Evolutionary conservation across 176 grass and related monocot genomes (phyloP).

Genomic region (Lolium rigidum): DNA sequence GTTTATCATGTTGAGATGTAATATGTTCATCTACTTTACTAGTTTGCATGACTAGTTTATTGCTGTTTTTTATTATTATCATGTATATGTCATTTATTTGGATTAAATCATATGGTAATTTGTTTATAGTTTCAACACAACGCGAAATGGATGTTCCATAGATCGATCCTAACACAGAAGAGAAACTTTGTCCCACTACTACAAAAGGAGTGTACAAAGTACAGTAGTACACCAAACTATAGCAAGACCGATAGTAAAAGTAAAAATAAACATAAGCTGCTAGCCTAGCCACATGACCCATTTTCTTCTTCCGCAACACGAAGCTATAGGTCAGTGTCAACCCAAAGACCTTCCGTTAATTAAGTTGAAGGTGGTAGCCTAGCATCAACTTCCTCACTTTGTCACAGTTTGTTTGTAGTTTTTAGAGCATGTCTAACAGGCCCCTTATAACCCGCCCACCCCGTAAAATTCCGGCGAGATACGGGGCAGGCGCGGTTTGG

Average conservation of each 20-base stretch:
- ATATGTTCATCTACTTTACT: too few relatives aligned
- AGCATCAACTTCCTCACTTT: not conserved
- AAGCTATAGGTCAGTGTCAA: not conserved
- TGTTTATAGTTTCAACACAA: too few relatives aligned
- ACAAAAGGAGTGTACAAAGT: not conserved
- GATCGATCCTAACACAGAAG: not conserved
- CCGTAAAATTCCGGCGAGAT: too few relatives aligned
- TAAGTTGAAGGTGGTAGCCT: not conserved
- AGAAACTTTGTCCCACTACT: not conserved
- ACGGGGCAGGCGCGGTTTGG: too few relatives aligned
- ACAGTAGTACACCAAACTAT: not conserved
- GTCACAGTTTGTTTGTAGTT: not conserved
- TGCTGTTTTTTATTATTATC: too few relatives aligned
- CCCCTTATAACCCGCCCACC: too few relatives aligned
- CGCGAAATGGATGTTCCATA: not conserved
- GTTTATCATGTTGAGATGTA: too few relatives aligned
- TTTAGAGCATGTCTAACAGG: too few relatives aligned
- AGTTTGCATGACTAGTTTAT: too few relatives aligned
- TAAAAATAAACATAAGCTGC: conserved; percentile 43
- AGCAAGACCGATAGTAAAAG: not conserved
- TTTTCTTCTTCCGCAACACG: conserved; percentile 8
- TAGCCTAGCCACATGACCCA: conserved; percentile 38
- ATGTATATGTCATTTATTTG: too few relatives aligned
- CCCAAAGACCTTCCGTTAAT: not conserved
- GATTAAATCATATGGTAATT: too few relatives aligned